These are phyloP conservation scores for Wallemia hederae DNA, from an alignment of 1,284 basidiomycete species.

Conservation along the genomic window DNA sequence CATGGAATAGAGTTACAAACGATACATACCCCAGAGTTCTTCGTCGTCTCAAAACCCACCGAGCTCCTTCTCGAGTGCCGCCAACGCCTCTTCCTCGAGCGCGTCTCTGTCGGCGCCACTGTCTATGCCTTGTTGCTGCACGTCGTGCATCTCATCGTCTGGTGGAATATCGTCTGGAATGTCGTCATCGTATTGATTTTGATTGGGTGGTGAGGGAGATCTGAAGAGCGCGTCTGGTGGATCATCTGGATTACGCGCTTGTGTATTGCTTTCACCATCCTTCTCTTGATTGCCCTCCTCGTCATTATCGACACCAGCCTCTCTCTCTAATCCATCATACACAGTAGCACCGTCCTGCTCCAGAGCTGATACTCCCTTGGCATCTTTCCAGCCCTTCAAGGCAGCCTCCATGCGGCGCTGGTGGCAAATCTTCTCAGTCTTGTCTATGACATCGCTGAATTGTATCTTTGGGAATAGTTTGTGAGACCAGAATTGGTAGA, in stretches of 20 bases:
- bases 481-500: constrained; percentile 80
- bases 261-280: no score
- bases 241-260: no score
- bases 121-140: not conserved
- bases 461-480: constrained; percentile 58
- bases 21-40: no score
- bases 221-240: not conserved
- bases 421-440: constrained; percentile 59
- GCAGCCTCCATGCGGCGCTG: constrained; percentile 35
- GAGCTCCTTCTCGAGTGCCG: not conserved
- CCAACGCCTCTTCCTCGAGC: not conserved
- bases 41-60: not conserved
- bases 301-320: no score
- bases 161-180: not conserved
- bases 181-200: no score
- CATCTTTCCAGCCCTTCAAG: not conserved
- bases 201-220: not conserved
- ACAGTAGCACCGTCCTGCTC: no score
- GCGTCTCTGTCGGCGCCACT: not conserved
- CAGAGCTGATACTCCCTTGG: no score
- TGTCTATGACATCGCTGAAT: constrained; percentile 48
- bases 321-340: no score
- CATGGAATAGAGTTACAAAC: not conserved
- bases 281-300: no score
- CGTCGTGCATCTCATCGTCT: not conserved